phyloP scores from a whole-genome alignment of 1,284 basidiomycete species.

The Trametes hirsuta region DNA sequence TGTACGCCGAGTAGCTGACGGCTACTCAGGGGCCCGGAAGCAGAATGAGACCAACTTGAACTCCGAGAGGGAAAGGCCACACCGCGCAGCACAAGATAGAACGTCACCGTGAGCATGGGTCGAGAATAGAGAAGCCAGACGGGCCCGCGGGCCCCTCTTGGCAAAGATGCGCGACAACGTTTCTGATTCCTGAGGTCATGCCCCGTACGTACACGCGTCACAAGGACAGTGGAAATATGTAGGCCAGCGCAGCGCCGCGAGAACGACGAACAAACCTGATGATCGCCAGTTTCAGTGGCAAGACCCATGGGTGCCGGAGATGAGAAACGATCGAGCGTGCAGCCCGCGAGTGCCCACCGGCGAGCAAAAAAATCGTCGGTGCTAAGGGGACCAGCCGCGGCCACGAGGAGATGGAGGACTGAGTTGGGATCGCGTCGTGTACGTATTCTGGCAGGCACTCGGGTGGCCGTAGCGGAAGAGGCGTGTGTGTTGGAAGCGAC shows the following conservation, averaged over 20 bases:
- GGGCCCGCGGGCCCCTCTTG: background rate
- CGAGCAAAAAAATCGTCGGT: background rate
- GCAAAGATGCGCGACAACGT: background rate
- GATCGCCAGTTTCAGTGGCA: constrained; percentile 6
- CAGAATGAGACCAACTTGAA: too few relatives aligned
- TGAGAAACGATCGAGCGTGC: background rate
- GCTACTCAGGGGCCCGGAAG: too few relatives aligned
- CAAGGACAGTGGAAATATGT: background rate
- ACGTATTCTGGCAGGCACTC: constrained; percentile 11
- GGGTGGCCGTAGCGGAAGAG: constrained; percentile 17
- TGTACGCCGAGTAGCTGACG: too few relatives aligned
- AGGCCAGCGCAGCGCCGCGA: constrained; percentile 1
- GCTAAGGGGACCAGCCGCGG: background rate
- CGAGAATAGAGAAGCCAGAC: background rate
- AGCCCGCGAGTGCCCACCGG: background rate
- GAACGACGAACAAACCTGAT: constrained; percentile 6
- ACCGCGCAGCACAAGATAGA: too few relatives aligned
- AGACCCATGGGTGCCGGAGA: background rate
- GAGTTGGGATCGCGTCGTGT: constrained; percentile 1
- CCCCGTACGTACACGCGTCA: constrained; percentile 3
- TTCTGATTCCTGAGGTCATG: constrained; percentile 5
- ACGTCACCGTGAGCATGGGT: background rate
- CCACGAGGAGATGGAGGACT: constrained; percentile 10
- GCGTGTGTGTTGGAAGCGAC: constrained; percentile 4
- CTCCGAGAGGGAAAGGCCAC: too few relatives aligned